Base-by-base conservation (phyloP, 225 moss, liverwort and hornwort genomes). In the Pleurozium schreberi region DNA sequence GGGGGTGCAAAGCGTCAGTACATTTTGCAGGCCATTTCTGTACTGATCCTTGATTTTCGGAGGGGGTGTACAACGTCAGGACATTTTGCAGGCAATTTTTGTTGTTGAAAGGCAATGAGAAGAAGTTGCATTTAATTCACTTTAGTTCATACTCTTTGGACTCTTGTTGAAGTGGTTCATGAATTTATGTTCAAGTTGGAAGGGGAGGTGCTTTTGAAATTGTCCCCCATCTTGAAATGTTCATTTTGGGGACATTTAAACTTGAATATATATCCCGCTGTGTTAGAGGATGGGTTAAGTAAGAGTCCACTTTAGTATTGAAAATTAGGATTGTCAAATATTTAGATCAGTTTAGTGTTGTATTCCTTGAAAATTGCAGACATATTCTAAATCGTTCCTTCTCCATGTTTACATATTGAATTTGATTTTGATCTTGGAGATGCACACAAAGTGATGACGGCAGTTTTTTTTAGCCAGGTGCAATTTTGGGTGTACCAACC, bases 231-330 rank as follows among this genome's bases (percentile, higher is more conserved):
- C 21, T 34, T 20, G 7, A 75, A 33, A 74, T 47, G 74, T 47
- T 45, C 6, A 45, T 27, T 15, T 2, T 5, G 12, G 19, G 6
- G 49, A 33, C 9, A n/a, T 40, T 7, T 22, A 22, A 68, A 68
- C 11, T 40, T 2, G 12, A 7, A 3, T 20, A 12, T 49, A 1
- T 11, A 49, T 1, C 12, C 49, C 0, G n/a, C n/a, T 12, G 1
- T 18, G 27, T 4, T 11, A 18, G 47, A 47, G 2, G 18, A 30
- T 74, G 31, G 18, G 11, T 49, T 50, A 12, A 75, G 20, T 50
- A 12, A 75, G 20, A 49, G 1, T 5, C 33, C 49, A 49, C 11
- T 30, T 49, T 49, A 12, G 26, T 14, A n/a, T n/a, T 40, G 9
- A 40, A n/a, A 11, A 38, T 40, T 8, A 23, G 13, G 26, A 71